A percentile compares a stretch with the other conserved stretches of the same genome.
These are phyloP conservation scores for Phytophthora idaei DNA, from an alignment of 352 stramenopile species.

Conservation along the genomic window DNA sequence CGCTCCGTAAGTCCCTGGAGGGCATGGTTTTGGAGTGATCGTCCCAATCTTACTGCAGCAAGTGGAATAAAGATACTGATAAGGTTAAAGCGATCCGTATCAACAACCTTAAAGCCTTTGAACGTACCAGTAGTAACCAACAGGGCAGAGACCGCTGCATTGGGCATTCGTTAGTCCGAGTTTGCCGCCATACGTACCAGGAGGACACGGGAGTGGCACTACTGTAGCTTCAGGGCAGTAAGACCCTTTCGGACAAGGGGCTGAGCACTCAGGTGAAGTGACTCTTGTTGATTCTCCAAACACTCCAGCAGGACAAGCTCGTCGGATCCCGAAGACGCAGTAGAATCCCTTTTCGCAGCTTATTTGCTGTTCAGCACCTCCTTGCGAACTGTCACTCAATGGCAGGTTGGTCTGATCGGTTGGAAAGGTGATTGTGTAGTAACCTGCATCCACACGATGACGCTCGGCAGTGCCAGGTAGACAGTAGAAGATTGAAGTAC, in stretches of 20 bases:
- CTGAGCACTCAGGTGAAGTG: constrained; percentile 40
- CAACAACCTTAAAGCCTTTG: not conserved
- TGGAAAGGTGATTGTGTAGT: constrained; percentile 60
- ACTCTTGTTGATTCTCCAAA: constrained; percentile 51
- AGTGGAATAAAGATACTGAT: not conserved
- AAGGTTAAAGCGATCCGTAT: not conserved
- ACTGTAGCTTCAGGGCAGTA: constrained; percentile 62
- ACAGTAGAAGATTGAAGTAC: constrained; percentile 61
- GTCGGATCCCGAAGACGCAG: constrained; percentile 62
- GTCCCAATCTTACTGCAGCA: constrained; percentile 40
- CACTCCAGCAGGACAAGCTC: constrained; percentile 52
- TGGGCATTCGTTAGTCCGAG: constrained; percentile 36
- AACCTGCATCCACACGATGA: constrained; percentile 46
- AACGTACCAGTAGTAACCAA: constrained; percentile 64
- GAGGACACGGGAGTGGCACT: constrained; percentile 51
- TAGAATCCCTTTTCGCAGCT: constrained; percentile 71
- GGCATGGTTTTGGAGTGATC: constrained; percentile 47
- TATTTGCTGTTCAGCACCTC: constrained; percentile 21
- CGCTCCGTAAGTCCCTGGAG: constrained; percentile 49
- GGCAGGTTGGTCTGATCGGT: constrained; percentile 11
- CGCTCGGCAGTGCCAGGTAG: constrained; percentile 51
- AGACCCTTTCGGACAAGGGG: constrained; percentile 50
- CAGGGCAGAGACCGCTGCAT: constrained; percentile 58
- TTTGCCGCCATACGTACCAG: constrained; percentile 50
- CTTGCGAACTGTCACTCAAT: constrained; percentile 1